Conservation (phyloP, 2,329 filamentous ascomycete genomes). For the Venturia aucupariae region DNA sequence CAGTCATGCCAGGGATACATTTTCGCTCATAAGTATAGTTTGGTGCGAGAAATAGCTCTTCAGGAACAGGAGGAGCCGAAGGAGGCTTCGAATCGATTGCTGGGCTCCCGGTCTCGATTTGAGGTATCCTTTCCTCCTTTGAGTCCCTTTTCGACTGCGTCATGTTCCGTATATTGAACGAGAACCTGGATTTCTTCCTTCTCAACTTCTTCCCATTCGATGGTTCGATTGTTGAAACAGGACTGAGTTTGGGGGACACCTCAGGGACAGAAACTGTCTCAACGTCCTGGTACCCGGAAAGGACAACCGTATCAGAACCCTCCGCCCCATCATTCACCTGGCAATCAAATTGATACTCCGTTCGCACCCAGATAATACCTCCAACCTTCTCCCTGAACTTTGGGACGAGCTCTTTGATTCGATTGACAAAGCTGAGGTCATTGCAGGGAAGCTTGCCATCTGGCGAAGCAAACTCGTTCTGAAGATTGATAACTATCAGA, state of each 20-base stretch:
- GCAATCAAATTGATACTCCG: conserved; percentile 58
- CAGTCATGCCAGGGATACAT: neutral
- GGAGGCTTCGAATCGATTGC: neutral
- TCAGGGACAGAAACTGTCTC: neutral
- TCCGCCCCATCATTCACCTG: conserved; percentile 43
- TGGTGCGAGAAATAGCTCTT: conserved; percentile 3
- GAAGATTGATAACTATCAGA: conserved; percentile 74
- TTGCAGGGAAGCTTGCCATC: conserved; percentile 60
- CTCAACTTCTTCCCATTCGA: neutral
- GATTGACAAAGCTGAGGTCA: conserved; percentile 57
- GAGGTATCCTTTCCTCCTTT: neutral
- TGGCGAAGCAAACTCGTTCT: conserved; percentile 74
- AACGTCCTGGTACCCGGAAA: conserved; percentile 15
- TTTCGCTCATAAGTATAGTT: neutral
- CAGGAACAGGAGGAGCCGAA: neutral
- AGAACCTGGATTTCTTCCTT: conserved; percentile 15
- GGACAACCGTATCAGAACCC: conserved; percentile 37
- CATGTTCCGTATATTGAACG: neutral
- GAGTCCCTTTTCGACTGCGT: neutral
- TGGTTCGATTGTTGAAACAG: neutral
- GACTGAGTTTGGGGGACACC: neutral
- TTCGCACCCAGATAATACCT: conserved; percentile 77
- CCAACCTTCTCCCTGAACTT: conserved; percentile 61
- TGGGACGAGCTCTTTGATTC: conserved; percentile 55
- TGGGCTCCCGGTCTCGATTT: neutral